phyloP scores from a whole-genome alignment of 768 basidiomycete genomes.

The Auricularia sp. region DNA sequence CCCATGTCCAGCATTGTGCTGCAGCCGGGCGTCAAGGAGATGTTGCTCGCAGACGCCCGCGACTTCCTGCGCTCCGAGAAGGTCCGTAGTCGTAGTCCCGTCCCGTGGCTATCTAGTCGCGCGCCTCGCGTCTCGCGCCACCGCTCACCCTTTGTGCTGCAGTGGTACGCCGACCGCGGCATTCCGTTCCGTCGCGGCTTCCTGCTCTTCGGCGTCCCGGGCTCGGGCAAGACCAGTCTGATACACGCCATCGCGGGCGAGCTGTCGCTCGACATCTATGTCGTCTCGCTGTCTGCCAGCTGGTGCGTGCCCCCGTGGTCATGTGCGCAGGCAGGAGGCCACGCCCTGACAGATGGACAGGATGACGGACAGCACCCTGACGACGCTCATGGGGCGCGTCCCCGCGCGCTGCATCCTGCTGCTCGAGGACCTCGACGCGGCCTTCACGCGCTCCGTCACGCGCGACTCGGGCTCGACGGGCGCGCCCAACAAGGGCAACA shows the following conservation, averaged over 20 bases:
- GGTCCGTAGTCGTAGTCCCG: background rate
- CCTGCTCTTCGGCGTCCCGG: slow-evolving; percentile 74
- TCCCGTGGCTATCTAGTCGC: too few relatives aligned
- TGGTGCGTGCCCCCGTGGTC: slow-evolving; percentile 2
- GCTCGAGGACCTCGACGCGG: slow-evolving; percentile 85
- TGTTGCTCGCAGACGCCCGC: slow-evolving; percentile 70
- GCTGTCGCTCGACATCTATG: slow-evolving; percentile 85
- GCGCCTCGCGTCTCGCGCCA: too few relatives aligned
- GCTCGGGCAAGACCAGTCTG: slow-evolving; percentile 77
- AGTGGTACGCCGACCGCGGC: slow-evolving; percentile 89
- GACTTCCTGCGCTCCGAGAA: slow-evolving; percentile 82
- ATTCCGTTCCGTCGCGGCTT: slow-evolving; percentile 88
- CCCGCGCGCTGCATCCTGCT: slow-evolving; percentile 82
- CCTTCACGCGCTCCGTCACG: slow-evolving; percentile 67
- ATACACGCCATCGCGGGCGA: slow-evolving; percentile 81
- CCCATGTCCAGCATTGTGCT: slow-evolving; percentile 84
- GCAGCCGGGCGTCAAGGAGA: slow-evolving; percentile 83
- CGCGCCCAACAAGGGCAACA: slow-evolving; percentile 15
- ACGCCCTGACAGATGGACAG: background rate
- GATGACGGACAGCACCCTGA: slow-evolving; percentile 64
- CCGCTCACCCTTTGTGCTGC: background rate
- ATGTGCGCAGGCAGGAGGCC: background rate
- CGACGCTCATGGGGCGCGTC: slow-evolving; percentile 78
- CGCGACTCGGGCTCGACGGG: slow-evolving; percentile 41
- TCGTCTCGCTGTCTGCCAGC: slow-evolving; percentile 59